Evolutionary conservation across 371 early-diverging fungal genomes (phyloP).

Genomic region (Circinella umbellata): DNA sequence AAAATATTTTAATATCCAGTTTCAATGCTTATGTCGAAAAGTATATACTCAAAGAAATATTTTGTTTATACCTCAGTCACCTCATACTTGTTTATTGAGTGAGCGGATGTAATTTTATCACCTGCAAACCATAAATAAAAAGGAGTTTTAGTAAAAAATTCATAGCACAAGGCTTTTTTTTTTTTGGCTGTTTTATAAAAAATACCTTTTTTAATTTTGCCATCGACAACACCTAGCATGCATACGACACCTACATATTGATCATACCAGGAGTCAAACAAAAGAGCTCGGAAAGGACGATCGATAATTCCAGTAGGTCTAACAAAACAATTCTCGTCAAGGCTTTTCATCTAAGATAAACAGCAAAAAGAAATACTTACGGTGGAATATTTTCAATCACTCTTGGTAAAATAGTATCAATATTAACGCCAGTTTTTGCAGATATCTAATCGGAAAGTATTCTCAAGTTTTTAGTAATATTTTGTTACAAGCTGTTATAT

Average conservation of each 20-base stretch:
- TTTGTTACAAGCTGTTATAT: too few relatives aligned
- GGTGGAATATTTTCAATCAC: constrained; percentile 86
- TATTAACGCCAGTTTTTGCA: constrained; percentile 88
- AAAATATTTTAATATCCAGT: too few relatives aligned
- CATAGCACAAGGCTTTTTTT: not conserved
- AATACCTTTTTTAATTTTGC: constrained; percentile 75
- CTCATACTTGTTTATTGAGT: constrained; percentile 83
- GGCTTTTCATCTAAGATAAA: not conserved
- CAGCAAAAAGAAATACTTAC: constrained; percentile 26
- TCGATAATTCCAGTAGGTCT: constrained; percentile 64
- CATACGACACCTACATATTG: constrained; percentile 95
- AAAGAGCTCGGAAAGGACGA: constrained; percentile 79
- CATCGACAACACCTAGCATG: constrained; percentile 89
- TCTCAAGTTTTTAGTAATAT: too few relatives aligned
- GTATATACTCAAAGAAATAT: not conserved
- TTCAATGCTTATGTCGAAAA: too few relatives aligned
- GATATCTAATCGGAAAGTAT: constrained; percentile 60
- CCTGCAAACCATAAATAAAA: constrained; percentile 44
- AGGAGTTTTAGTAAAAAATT: not conserved
- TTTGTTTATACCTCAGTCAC: constrained; percentile 66
- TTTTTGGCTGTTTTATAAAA: not conserved
- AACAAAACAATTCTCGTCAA: constrained; percentile 5
- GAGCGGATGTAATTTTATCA: constrained; percentile 80
- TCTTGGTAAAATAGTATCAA: constrained; percentile 73
- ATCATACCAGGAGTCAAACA: constrained; percentile 98